Evolutionary conservation across 106 monocot species (phyloP), one percentile per base, ranked within the genome.

Genomic region (Dendrobium nobile): DNA sequence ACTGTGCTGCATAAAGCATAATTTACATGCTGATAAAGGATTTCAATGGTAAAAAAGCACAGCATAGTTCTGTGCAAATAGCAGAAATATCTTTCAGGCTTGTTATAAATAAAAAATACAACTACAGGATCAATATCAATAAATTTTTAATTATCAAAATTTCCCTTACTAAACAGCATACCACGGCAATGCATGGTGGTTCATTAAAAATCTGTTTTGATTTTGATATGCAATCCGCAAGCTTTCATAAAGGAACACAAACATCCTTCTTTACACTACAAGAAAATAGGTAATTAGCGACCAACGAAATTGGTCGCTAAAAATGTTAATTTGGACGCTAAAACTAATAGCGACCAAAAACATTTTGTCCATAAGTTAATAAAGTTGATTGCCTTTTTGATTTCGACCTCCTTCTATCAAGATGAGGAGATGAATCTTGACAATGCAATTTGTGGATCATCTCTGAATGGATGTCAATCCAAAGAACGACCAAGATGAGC

Each of bases 191-290:
- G 85, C 74, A 77, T 31, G 31, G 31, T 1, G 98, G 95, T 56
- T 84, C 90, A 85, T 93, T 90, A 77, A 99, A 85, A 85, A 78
- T 43, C 85, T 87, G 41, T 86, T 99, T 99, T 24, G 98, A 91
- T 84, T 81, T 80, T 82, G 93, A 91, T 81, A 99, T 95, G 80
- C 95, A 95, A 79, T 99, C 95, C 51, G 91, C 95, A 85, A 99
- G 92, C 15, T 81, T 87, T 76, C 95, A 99, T 77, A 99, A 86
- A 33, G 98, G 98, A 84, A 99, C 92, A 86, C 98, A 99, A 11
- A 99, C 98, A 89, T 91, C 95, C 80, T 99, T 99, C 81, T 95
- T 93, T 83, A 99, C n/a, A n/a, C n/a, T n/a, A n/a, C n/a, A n/a
- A n/a, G n/a, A n/a, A n/a, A n/a, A n/a, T n/a, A n/a, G n/a, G n/a